Evolutionary conservation across 768 basidiomycete species (phyloP).

Genomic region (button mushroom (Agaricus bisporus)): DNA sequence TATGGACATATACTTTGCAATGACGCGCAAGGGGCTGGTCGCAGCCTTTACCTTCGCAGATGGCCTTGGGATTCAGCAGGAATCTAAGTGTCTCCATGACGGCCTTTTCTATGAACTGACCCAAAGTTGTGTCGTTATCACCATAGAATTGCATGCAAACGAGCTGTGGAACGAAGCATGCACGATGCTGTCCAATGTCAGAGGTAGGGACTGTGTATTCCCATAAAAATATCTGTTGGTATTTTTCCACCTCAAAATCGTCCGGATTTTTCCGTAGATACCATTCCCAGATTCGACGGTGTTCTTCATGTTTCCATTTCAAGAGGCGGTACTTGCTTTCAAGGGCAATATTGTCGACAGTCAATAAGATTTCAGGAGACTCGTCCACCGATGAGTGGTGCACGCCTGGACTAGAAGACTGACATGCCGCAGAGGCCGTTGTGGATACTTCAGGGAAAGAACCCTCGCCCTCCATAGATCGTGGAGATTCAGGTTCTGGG

Average conservation of each 20-base stretch:
- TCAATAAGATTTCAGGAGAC: conserved; percentile 42
- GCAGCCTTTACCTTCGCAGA: conserved; percentile 82
- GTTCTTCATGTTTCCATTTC: conserved; percentile 81
- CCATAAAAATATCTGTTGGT: conserved; percentile 81
- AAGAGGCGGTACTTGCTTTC: conserved; percentile 68
- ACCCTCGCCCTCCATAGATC: conserved; percentile 23
- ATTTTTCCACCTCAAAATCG: conserved; percentile 87
- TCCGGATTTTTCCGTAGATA: conserved; percentile 82
- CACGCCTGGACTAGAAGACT: neutral
- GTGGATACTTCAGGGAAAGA: conserved; percentile 22
- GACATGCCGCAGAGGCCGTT: conserved; percentile 6
- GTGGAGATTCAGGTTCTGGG: conserved; percentile 27
- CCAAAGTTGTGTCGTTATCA: conserved; percentile 87
- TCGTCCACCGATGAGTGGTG: neutral
- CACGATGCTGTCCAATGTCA: conserved; percentile 59
- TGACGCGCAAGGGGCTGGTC: conserved; percentile 77
- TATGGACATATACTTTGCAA: conserved; percentile 88
- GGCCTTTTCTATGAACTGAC: conserved; percentile 85
- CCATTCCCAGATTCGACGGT: conserved; percentile 93
- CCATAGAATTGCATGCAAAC: conserved; percentile 85
- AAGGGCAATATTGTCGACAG: conserved; percentile 60
- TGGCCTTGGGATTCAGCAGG: conserved; percentile 65
- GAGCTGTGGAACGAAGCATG: conserved; percentile 73
- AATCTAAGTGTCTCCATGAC: conserved; percentile 63
- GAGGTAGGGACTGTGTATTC: conserved; percentile 74